Conservation (phyloP, 2,329 filamentous ascomycete genomes). For the Coniochaeta sp. region DNA sequence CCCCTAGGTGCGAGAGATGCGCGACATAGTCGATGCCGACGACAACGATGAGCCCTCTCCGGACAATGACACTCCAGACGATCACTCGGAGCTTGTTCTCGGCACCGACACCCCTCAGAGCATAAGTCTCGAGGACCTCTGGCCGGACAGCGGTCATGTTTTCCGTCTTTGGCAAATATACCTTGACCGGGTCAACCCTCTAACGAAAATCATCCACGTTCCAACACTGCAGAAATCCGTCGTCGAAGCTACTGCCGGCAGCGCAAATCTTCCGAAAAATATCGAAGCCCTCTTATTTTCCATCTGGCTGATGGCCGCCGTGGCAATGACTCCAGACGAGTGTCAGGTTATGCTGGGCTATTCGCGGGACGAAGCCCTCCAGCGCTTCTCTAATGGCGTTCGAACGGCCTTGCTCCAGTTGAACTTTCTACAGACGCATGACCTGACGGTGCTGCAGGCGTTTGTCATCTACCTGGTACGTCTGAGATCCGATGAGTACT, state of each 20-base stretch:
- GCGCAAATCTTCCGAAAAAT: slow-evolving; percentile 47
- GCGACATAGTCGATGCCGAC: slow-evolving; percentile 50
- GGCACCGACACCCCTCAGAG: slow-evolving; percentile 30
- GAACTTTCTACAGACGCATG: slow-evolving; percentile 52
- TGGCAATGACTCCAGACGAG: slow-evolving; percentile 49
- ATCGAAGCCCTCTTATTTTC: slow-evolving; percentile 56
- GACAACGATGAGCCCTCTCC: slow-evolving; percentile 35
- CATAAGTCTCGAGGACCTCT: slow-evolving; percentile 37
- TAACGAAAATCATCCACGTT: slow-evolving; percentile 66
- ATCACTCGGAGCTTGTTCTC: slow-evolving; percentile 44
- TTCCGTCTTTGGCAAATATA: slow-evolving; percentile 70
- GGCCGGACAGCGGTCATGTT: slow-evolving; percentile 59
- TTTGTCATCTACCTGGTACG: slow-evolving; percentile 50
- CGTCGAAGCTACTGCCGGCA: slow-evolving; percentile 52
- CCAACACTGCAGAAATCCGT: slow-evolving; percentile 61
- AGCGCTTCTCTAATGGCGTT: slow-evolving; percentile 44
- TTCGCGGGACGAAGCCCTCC: slow-evolving; percentile 41
- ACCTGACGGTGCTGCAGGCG: slow-evolving; percentile 52
- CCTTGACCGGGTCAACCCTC: slow-evolving; percentile 66
- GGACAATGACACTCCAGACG: slow-evolving; percentile 43
- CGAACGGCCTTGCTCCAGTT: slow-evolving; percentile 41
- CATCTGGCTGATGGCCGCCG: slow-evolving; percentile 56
- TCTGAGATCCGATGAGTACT: neutral
- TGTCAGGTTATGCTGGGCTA: slow-evolving; percentile 45
- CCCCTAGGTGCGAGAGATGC: slow-evolving; percentile 48